Evolutionary conservation across 345 rosid genomes (phyloP).

Genomic region (Aquilaria yunnanensis): DNA sequence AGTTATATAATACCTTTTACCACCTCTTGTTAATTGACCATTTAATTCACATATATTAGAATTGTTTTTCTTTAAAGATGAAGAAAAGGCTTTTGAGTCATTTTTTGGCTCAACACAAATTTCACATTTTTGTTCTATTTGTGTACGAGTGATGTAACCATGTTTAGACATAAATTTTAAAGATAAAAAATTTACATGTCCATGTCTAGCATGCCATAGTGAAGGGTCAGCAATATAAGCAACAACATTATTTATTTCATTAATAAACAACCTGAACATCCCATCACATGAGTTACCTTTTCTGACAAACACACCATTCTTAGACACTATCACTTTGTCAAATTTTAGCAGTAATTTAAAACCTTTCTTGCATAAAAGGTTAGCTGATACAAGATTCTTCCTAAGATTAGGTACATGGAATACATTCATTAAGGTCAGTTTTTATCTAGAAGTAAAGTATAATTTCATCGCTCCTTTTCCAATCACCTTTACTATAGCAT

Average conservation of each 20-base stretch:
- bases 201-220: slow-evolving; percentile 7
- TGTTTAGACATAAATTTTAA: neutral
- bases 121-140: neutral
- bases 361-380: neutral
- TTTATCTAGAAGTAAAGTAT: neutral
- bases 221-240: neutral
- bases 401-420: slow-evolving; percentile 3
- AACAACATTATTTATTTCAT: neutral
- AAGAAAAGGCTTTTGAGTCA: slow-evolving; percentile 10
- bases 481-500: neutral
- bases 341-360: neutral
- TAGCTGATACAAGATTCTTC: slow-evolving; percentile 6
- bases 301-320: neutral
- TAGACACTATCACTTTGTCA: neutral
- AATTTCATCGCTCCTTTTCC: slow-evolving; percentile 2
- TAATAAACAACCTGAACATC: neutral
- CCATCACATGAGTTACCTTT: slow-evolving; percentile 9
- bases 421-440: neutral
- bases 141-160: neutral
- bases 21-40: neutral
- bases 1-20: neutral
- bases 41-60: slow-evolving; percentile 10
- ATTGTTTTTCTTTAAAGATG: slow-evolving; percentile 1
- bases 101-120: slow-evolving; percentile 6
- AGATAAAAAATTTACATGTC: neutral